A percentile compares a stretch with the other conserved stretches of the same genome.
These are phyloP conservation scores for Apiospora hydei DNA, from an alignment of 2,329 filamentous ascomycete species.

Conservation along the genomic window DNA sequence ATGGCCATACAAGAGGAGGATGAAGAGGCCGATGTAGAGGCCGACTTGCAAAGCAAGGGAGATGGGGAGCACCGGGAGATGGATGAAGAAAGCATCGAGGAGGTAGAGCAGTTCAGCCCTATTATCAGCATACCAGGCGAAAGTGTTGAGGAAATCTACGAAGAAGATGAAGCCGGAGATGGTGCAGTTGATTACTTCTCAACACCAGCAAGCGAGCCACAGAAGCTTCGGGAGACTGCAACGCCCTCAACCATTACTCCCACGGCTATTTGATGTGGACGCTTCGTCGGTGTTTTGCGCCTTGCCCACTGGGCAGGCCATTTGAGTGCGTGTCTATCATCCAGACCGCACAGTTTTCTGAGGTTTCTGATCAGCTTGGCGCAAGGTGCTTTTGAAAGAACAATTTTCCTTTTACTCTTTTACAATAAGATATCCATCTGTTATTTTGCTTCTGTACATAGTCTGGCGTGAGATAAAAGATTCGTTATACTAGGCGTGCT, in stretches of 20 bases:
- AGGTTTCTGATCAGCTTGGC: slow-evolving; percentile 1
- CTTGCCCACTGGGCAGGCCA: neutral
- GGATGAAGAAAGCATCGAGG: slow-evolving; percentile 41
- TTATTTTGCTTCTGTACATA: slow-evolving; percentile 22
- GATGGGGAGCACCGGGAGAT: slow-evolving; percentile 16
- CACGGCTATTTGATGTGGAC: neutral
- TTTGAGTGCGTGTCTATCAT: neutral
- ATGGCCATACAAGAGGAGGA: slow-evolving; percentile 75
- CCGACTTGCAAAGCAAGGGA: slow-evolving; percentile 13
- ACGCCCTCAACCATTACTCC: neutral
- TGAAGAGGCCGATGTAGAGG: slow-evolving; percentile 54
- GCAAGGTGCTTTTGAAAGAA: slow-evolving; percentile 18
- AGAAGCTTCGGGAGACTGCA: neutral
- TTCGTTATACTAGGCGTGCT: slow-evolving; percentile 4
- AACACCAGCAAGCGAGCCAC: neutral
- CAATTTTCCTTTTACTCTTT: slow-evolving; percentile 11
- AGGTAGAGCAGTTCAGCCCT: slow-evolving; percentile 46
- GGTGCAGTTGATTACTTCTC: neutral
- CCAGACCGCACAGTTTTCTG: neutral
- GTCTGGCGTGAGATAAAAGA: slow-evolving; percentile 6
- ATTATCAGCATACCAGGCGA: slow-evolving; percentile 40
- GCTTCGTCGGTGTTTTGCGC: neutral
- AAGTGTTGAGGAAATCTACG: slow-evolving; percentile 40
- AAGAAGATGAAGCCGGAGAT: slow-evolving; percentile 25
- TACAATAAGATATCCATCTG: slow-evolving; percentile 24